A percentile compares a stretch with the other conserved stretches of the same genome.
These are phyloP conservation scores for Talaromyces sp. DNA, from an alignment of 2,329 filamentous ascomycete species.

Conservation along the genomic window DNA sequence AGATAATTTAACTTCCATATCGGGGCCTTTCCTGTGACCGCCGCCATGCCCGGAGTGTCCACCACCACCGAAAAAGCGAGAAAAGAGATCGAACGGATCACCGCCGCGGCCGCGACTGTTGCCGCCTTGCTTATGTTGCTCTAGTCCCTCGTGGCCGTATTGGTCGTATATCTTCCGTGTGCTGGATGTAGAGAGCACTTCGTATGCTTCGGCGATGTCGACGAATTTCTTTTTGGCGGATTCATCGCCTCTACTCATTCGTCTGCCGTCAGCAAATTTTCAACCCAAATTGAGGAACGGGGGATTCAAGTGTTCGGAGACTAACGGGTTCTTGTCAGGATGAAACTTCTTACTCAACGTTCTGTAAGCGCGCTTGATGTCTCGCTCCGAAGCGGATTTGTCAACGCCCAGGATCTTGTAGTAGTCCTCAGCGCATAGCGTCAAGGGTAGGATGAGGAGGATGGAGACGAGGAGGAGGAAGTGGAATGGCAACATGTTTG, in stretches of 20 bases:
- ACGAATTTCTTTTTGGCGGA: conserved; percentile 87
- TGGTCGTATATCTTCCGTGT: conserved; percentile 84
- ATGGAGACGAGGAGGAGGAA: conserved; percentile 34
- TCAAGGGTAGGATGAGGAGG: conserved; percentile 34
- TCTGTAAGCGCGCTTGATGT: conserved; percentile 92
- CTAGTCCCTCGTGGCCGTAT: conserved; percentile 85
- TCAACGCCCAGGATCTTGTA: conserved; percentile 75
- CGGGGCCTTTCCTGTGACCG: conserved; percentile 75
- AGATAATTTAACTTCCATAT: conserved; percentile 80
- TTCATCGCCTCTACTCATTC: conserved; percentile 62
- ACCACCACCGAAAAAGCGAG: conserved; percentile 89
- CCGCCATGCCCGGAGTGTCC: conserved; percentile 74
- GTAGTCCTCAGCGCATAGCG: conserved; percentile 45
- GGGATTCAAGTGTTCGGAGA: conserved; percentile 18
- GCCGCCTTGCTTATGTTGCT: conserved; percentile 70
- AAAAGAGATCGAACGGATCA: conserved; percentile 95
- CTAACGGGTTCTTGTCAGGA: conserved; percentile 95
- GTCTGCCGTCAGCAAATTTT: background rate
- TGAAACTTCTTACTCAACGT: conserved; percentile 92
- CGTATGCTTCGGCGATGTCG: conserved; percentile 91
- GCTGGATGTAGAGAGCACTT: conserved; percentile 76
- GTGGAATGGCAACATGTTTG: conserved; percentile 31
- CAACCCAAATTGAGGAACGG: background rate
- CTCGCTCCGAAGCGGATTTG: conserved; percentile 74
- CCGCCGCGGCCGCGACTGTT: conserved; percentile 54